Evolutionary conservation across 2,329 filamentous ascomycete genomes (phyloP).

Genomic region (Ascomycota sp.): DNA sequence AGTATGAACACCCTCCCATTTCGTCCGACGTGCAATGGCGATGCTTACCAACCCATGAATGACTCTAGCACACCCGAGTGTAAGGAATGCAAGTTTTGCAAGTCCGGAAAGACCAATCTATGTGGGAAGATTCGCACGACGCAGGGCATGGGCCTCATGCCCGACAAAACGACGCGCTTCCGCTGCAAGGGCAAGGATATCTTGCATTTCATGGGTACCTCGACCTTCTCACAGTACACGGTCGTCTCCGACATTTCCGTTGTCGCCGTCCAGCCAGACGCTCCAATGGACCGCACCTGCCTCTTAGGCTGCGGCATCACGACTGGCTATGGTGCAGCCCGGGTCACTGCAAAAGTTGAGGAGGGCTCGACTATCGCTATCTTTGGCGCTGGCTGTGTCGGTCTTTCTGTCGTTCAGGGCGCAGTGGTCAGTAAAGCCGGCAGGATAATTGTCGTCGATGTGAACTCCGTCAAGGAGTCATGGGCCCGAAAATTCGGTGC

Average conservation of each 20-base stretch:
- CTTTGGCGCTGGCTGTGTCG: slow-evolving; percentile 92
- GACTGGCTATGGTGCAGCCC: slow-evolving; percentile 88
- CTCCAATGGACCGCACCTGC: slow-evolving; percentile 90
- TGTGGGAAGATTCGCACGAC: slow-evolving; percentile 97
- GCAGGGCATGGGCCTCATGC: slow-evolving; percentile 91
- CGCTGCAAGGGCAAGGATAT: slow-evolving; percentile 86
- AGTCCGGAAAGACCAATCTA: slow-evolving; percentile 96
- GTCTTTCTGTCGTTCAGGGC: slow-evolving; percentile 86
- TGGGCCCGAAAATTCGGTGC: slow-evolving; percentile 92
- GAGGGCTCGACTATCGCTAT: slow-evolving; percentile 76
- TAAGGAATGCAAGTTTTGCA: slow-evolving; percentile 98
- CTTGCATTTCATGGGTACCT: slow-evolving; percentile 97
- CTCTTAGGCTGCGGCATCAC: slow-evolving; percentile 96
- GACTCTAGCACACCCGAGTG: slow-evolving; percentile 72
- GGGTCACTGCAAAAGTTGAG: slow-evolving; percentile 83
- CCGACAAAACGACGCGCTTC: slow-evolving; percentile 89
- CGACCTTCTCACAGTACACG: slow-evolving; percentile 97
- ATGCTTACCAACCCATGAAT: slow-evolving; percentile 2
- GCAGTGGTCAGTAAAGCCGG: slow-evolving; percentile 65
- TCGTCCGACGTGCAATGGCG: not conserved
- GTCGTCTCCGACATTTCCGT: slow-evolving; percentile 97
- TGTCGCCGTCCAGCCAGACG: slow-evolving; percentile 75
- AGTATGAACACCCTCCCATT: slow-evolving; percentile 29
- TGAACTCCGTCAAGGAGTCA: slow-evolving; percentile 78
- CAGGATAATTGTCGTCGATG: slow-evolving; percentile 52